These are phyloP conservation scores for Rhodomyrtus psidioides DNA, from an alignment of 441 rosid genomes.

Conservation along the genomic window DNA sequence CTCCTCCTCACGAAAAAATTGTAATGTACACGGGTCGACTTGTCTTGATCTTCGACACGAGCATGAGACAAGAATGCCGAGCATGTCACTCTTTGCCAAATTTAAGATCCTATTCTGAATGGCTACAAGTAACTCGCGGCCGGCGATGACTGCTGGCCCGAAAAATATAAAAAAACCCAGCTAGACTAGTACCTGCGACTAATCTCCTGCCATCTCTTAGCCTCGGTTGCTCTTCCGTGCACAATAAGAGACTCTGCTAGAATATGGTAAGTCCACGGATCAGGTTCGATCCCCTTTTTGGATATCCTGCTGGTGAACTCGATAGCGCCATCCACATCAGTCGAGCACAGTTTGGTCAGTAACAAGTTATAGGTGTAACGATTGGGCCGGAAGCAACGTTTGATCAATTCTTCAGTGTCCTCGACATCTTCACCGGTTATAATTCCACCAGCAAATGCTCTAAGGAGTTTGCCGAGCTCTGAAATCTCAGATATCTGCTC, in stretches of 20 bases:
- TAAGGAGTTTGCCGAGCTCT: conserved; percentile 55
- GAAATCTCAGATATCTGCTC: conserved; percentile 32
- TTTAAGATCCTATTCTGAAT: not conserved
- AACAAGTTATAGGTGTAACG: conserved; percentile 53
- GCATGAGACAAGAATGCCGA: not conserved
- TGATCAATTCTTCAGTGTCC: conserved; percentile 40
- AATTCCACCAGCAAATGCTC: conserved; percentile 43
- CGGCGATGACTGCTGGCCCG: not conserved
- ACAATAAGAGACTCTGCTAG: conserved; percentile 27
- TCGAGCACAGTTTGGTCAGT: conserved; percentile 33
- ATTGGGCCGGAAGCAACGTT: conserved; percentile 51
- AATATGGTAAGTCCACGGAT: conserved; percentile 45
- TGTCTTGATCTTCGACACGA: not conserved
- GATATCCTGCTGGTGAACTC: conserved; percentile 33
- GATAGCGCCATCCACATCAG: conserved; percentile 33
- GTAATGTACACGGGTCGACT: not conserved
- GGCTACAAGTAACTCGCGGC: not conserved
- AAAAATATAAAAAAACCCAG: not conserved
- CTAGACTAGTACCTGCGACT: not conserved
- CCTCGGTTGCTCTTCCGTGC: conserved; percentile 31
- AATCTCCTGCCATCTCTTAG: conserved; percentile 32
- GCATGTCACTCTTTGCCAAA: not conserved
- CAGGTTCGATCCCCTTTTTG: conserved; percentile 55
- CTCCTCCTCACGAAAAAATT: not conserved
- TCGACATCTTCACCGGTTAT: conserved; percentile 19